Evolutionary conservation across 177 flowering plant genomes (phyloP).

Genomic region (Tripterygium wilfordii): DNA sequence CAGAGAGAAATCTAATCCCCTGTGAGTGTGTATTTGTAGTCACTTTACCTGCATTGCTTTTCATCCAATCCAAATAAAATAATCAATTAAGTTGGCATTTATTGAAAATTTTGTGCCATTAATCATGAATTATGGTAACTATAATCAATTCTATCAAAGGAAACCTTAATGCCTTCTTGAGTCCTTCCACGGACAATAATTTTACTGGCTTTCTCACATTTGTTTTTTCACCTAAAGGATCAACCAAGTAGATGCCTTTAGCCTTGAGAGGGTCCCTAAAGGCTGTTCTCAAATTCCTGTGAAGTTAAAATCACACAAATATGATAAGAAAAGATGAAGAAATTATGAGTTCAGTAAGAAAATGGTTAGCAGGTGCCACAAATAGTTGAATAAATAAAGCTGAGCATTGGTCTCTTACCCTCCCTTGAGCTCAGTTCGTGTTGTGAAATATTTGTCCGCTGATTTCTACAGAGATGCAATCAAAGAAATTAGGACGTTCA

Average conservation of each 20-base stretch:
- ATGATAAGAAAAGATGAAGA: neutral
- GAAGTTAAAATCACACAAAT: conserved; percentile 3
- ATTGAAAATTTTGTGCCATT: neutral
- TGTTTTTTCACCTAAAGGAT: conserved; percentile 41
- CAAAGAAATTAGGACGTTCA: conserved; percentile 3
- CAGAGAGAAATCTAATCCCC: conserved; percentile 77
- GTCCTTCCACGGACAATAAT: conserved; percentile 72
- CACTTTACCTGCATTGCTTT: conserved; percentile 73
- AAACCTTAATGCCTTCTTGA: conserved; percentile 80
- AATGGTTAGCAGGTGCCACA: neutral
- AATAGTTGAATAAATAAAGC: neutral
- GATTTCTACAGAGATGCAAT: conserved; percentile 35
- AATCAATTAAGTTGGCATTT: neutral
- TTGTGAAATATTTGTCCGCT: conserved; percentile 38
- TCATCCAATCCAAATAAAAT: conserved; percentile 6
- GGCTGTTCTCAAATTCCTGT: conserved; percentile 72
- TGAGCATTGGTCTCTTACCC: conserved; percentile 44
- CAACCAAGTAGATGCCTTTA: conserved; percentile 72
- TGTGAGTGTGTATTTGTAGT: conserved; percentile 73
- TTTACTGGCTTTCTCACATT: conserved; percentile 50
- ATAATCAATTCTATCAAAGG: neutral
- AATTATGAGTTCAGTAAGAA: neutral
- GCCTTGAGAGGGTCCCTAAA: conserved; percentile 45
- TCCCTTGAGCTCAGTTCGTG: conserved; percentile 60
- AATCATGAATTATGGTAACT: neutral